Conservation (phyloP, 371 early-diverging fungal species). For the Mortierella sp. region DNA sequence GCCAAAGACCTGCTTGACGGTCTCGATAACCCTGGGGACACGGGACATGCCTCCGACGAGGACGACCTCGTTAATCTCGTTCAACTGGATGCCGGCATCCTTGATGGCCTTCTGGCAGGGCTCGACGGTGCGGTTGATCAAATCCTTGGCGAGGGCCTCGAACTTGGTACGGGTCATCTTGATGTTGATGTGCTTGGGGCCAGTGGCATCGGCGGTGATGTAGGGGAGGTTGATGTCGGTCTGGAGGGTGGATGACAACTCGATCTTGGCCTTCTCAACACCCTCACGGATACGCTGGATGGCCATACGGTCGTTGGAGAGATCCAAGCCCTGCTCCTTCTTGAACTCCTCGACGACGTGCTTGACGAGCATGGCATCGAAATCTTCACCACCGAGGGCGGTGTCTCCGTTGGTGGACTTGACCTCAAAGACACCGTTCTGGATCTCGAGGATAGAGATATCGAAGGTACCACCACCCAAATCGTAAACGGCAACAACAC, state of each 20-base stretch:
- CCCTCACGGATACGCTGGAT: constrained; percentile 97
- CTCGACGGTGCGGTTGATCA: constrained; percentile 91
- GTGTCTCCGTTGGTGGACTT: constrained; percentile 98
- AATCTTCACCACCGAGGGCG: constrained; percentile 99
- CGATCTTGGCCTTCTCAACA: constrained; percentile 99
- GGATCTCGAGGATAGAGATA: constrained; percentile 98
- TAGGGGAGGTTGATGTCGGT: constrained; percentile 98
- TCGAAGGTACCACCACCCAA: constrained; percentile 99
- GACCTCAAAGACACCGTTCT: constrained; percentile 98
- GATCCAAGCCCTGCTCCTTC: constrained; percentile 84
- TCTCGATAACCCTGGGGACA: constrained; percentile 97
- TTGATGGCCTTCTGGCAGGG: constrained; percentile 98
- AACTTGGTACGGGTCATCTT: constrained; percentile 95
- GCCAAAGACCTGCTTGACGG: constrained; percentile 93
- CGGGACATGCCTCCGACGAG: constrained; percentile 99
- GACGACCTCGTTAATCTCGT: constrained; percentile 96
- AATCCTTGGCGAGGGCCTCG: constrained; percentile 84
- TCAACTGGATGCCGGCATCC: constrained; percentile 91
- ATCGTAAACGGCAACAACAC: constrained; percentile 98
- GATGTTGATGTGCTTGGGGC: constrained; percentile 97
- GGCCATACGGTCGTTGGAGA: constrained; percentile 90
- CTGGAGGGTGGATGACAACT: constrained; percentile 92
- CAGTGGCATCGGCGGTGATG: constrained; percentile 93
- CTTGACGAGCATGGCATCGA: constrained; percentile 92
- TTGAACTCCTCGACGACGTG: constrained; percentile 91